Percentiles rank a stretch among this genome's conserved stretches.
These are phyloP conservation scores for Candida silvicultrix DNA, from an alignment of 805 yeast genomes.

Conservation along the genomic window DNA sequence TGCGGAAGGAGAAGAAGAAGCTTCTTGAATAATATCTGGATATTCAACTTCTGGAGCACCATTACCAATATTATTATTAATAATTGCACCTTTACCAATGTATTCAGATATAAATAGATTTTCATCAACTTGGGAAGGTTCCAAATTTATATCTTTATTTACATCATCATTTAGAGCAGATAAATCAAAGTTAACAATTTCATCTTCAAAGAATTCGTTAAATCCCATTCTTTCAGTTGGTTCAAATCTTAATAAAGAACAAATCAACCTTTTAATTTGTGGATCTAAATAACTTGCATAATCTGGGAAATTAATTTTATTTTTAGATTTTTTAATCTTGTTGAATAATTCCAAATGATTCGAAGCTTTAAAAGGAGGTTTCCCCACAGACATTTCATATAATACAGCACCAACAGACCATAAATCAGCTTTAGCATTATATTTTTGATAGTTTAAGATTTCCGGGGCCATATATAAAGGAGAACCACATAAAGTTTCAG, in stretches of 20 bases:
- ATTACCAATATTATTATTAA: conserved; percentile 11
- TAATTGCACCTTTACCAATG: conserved; percentile 31
- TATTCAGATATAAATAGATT: conserved; percentile 83
- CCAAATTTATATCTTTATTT: conserved; percentile 52
- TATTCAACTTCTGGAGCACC: conserved; percentile 11
- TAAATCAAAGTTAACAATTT: conserved; percentile 53
- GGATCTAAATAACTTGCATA: conserved; percentile 48
- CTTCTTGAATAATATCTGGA: not conserved
- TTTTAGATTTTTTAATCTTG: conserved; percentile 78
- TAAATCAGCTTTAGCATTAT: conserved; percentile 93
- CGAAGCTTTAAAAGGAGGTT: conserved; percentile 90
- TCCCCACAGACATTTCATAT: conserved; percentile 94
- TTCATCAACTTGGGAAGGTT: conserved; percentile 61
- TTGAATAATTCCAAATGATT: conserved; percentile 87
- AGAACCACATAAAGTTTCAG: conserved; percentile 96
- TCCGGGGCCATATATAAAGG: conserved; percentile 99
- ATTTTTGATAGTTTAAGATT: conserved; percentile 87
- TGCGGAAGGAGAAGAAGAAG: not conserved
- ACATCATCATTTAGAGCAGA: conserved; percentile 25
- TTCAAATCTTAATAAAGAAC: conserved; percentile 70
- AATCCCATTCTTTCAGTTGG: conserved; percentile 88
- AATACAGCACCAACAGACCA: conserved; percentile 98
- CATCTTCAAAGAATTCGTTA: conserved; percentile 77
- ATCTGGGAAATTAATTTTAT: conserved; percentile 71
- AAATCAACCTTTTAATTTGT: conserved; percentile 62